A percentile compares a stretch with the other conserved stretches of the same genome.
phyloP scores from a whole-genome alignment of 2,329 filamentous ascomycete genomes.

The Hypoxylon rubiginosum region DNA sequence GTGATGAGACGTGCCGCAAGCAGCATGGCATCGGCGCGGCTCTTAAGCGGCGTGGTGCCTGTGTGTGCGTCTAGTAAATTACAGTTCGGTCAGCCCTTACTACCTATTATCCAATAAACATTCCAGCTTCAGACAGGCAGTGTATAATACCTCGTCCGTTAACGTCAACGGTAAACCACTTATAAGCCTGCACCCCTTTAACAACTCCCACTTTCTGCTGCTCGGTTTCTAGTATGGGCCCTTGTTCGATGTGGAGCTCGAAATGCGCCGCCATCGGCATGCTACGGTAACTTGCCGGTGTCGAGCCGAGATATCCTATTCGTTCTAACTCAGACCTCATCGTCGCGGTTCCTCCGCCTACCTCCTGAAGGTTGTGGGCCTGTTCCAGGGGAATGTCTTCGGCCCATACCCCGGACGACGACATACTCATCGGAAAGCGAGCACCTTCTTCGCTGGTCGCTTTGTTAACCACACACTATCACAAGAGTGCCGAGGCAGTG shows the following conservation, averaged over 20 bases:
- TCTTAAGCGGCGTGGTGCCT: constrained; percentile 77
- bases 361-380: constrained; percentile 73
- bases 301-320: constrained; percentile 76
- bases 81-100: constrained; percentile 16
- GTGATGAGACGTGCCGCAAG: constrained; percentile 77
- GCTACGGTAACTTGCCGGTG: constrained; percentile 67
- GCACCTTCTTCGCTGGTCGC: constrained; percentile 80
- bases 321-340: constrained; percentile 77
- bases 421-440: constrained; percentile 81
- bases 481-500: background rate
- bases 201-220: constrained; percentile 77
- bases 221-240: constrained; percentile 77
- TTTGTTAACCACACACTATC: constrained; percentile 1
- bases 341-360: constrained; percentile 70
- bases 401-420: constrained; percentile 82
- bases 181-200: constrained; percentile 79
- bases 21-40: constrained; percentile 77
- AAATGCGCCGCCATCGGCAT: constrained; percentile 82
- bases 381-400: constrained; percentile 71
- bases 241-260: constrained; percentile 88
- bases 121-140: background rate
- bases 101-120: background rate
- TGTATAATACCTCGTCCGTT: constrained; percentile 62
- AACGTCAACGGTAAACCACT: constrained; percentile 78
- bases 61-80: constrained; percentile 73